A percentile compares a stretch with the other conserved stretches of the same genome.
Evolutionary conservation across 2,329 filamentous ascomycete species (phyloP).

Genomic region (Nemania serpens): DNA sequence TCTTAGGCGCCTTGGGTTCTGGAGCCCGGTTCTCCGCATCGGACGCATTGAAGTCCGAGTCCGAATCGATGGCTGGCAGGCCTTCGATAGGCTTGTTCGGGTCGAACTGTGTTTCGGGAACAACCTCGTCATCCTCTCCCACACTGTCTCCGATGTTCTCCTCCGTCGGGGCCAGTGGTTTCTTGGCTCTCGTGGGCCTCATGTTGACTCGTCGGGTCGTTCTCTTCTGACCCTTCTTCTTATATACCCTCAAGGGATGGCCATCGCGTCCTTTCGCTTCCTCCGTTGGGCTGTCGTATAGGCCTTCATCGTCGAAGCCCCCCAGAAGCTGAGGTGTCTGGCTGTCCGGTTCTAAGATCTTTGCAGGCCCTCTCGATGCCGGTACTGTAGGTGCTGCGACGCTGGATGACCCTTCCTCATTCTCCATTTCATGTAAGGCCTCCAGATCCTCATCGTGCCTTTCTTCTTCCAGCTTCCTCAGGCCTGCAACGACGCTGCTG

Average conservation of each 20-base stretch:
- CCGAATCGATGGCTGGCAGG: slow-evolving; percentile 44
- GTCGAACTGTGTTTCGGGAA: slow-evolving; percentile 47
- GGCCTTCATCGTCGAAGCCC: slow-evolving; percentile 66
- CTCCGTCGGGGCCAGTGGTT: slow-evolving; percentile 46
- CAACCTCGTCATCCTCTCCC: slow-evolving; percentile 43
- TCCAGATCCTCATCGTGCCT: slow-evolving; percentile 75
- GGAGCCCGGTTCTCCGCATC: slow-evolving; percentile 35
- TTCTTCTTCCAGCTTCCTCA: slow-evolving; percentile 73
- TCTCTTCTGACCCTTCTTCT: slow-evolving; percentile 84
- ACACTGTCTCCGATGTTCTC: slow-evolving; percentile 43
- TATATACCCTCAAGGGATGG: slow-evolving; percentile 66
- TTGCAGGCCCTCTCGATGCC: slow-evolving; percentile 2
- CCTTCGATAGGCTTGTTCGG: slow-evolving; percentile 38
- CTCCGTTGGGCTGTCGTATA: slow-evolving; percentile 62
- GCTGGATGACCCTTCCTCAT: slow-evolving; percentile 41
- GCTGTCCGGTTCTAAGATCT: slow-evolving; percentile 51
- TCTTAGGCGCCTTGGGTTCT: slow-evolving; percentile 45
- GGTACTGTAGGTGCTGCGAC: slow-evolving; percentile 28
- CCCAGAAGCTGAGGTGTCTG: slow-evolving; percentile 54
- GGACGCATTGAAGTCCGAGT: slow-evolving; percentile 47
- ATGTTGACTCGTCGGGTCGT: slow-evolving; percentile 73
- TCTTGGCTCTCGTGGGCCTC: slow-evolving; percentile 56
- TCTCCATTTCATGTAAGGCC: slow-evolving; percentile 72
- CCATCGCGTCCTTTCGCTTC: slow-evolving; percentile 57
- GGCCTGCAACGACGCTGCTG: slow-evolving; percentile 73